A percentile compares a stretch with the other conserved stretches of the same genome.
These are phyloP conservation scores for Glycine latifolia DNA, from an alignment of 306 rosid genomes.

Conservation along the genomic window DNA sequence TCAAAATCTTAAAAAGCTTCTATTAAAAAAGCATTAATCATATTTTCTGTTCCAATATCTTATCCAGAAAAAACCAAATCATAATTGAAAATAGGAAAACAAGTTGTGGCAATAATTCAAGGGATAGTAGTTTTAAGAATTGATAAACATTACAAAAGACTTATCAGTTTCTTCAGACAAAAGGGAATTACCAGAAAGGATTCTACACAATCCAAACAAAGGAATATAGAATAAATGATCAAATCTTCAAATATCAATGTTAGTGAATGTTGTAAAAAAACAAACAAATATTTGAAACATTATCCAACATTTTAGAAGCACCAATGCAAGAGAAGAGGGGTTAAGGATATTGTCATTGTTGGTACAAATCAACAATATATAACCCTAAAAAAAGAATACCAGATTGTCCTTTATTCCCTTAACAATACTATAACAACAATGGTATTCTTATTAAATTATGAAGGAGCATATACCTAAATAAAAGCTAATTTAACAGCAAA, in stretches of 20 bases:
- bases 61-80: not conserved
- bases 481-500: conserved; percentile 1
- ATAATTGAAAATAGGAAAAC: not conserved
- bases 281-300: not conserved
- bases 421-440: too few species aligned
- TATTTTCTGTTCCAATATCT: not conserved
- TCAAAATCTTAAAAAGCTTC: too few species aligned
- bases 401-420: not conserved
- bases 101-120: not conserved
- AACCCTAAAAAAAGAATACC: not conserved
- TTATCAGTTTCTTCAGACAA: conserved; percentile 3
- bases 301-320: conserved; percentile 3
- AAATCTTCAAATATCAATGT: conserved; percentile 32
- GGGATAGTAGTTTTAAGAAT: not conserved
- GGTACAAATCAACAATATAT: not conserved
- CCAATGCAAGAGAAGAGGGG: not conserved
- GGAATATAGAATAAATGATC: not conserved
- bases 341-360: conserved; percentile 26
- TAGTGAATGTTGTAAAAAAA: not conserved
- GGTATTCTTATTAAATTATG: too few species aligned
- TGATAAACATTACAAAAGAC: not conserved
- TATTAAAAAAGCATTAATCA: not conserved
- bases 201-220: not conserved
- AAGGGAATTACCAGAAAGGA: not conserved
- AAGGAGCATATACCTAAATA: too few species aligned